Conservation (phyloP, 257 asterid genomes). For the Solanum pinnatisectum region DNA sequence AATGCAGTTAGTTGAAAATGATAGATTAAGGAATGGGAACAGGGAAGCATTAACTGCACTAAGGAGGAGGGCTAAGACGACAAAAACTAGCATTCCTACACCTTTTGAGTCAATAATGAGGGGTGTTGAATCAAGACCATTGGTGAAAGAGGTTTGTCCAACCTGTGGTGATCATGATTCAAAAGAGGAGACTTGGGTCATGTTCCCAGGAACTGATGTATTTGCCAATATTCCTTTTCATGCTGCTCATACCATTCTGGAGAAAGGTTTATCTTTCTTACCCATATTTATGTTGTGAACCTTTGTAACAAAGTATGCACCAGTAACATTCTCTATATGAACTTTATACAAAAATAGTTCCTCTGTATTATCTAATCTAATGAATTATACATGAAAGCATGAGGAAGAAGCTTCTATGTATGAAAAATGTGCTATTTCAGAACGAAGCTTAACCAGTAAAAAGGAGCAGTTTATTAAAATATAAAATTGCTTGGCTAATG, state of each 20-base stretch:
- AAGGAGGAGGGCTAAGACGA: conserved; percentile 70
- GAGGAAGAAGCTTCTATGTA: neutral
- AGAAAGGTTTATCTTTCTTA: conserved; percentile 47
- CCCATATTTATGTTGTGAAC: neutral
- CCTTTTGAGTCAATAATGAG: conserved; percentile 86
- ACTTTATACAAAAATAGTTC: neutral
- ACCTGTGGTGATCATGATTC: conserved; percentile 82
- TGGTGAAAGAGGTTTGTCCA: conserved; percentile 76
- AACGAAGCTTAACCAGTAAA: neutral
- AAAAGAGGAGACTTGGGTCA: conserved; percentile 62
- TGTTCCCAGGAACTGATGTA: conserved; percentile 75
- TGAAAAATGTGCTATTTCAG: neutral
- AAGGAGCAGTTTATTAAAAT: neutral
- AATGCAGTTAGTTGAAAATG: conserved; percentile 73
- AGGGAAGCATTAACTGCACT: conserved; percentile 83
- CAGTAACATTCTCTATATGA: neutral
- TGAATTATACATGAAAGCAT: neutral
- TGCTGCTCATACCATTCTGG: conserved; percentile 91
- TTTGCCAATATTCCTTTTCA: conserved; percentile 73
- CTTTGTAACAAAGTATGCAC: neutral
- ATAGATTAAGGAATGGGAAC: conserved; percentile 68
- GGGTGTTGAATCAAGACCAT: conserved; percentile 57
- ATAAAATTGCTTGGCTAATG: neutral
- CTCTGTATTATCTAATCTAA: neutral
- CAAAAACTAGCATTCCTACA: conserved; percentile 52